Evolutionary conservation across 108 stramenopile genomes (phyloP), one percentile per base, ranked within the genome.

Genomic region (Nannochloropsis granulata): DNA sequence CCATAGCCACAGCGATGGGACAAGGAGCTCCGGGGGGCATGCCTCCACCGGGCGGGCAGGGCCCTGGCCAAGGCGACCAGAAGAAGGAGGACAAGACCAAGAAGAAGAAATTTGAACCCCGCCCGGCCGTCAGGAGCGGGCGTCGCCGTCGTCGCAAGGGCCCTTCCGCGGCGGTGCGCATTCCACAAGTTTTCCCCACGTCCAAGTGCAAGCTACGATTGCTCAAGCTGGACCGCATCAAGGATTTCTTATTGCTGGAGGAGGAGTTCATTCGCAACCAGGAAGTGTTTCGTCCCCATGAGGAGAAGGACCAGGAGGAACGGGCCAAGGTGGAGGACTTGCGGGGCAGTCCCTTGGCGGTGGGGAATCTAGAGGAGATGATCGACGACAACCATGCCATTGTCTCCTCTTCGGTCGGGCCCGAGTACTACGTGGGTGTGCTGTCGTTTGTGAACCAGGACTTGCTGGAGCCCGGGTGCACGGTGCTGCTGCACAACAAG

Each of bases 381-480:
- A 98, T 99, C 91, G 99, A 99, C 89, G 99, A 99, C 91, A 98
- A 97, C 88, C 99, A 99, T 89, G 97, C 97, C 84, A 99, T 99
- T 89, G 96, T 99, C 71, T 93, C 93, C 43, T 93, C 93, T 23
- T 91, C 91, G 78, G 94, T 96, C 46, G 99, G 99, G 13, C 99
- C 99, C 43, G 99, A 99, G 92, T 98, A 98, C 88, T 99, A 98
- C 87, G 99, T 99, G 86, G 97, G 95, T 86, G 96, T 99, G 85
- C 87, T 97, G 86, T 94, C 93, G 44, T 93, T 94, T 81, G 99
- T 99, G 81, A 98, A 99, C 92, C 97, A 98, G 86, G 99, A 99
- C 90, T 91, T 97, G 89, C 91, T 99, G 79, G 99, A 99, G 89
- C 97, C 97, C n/a, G 99, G 99, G 43, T 93, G 92, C 83, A 91